Conservation (phyloP, 495 filamentous ascomycete genomes). For the Tirmania nivea region DNA sequence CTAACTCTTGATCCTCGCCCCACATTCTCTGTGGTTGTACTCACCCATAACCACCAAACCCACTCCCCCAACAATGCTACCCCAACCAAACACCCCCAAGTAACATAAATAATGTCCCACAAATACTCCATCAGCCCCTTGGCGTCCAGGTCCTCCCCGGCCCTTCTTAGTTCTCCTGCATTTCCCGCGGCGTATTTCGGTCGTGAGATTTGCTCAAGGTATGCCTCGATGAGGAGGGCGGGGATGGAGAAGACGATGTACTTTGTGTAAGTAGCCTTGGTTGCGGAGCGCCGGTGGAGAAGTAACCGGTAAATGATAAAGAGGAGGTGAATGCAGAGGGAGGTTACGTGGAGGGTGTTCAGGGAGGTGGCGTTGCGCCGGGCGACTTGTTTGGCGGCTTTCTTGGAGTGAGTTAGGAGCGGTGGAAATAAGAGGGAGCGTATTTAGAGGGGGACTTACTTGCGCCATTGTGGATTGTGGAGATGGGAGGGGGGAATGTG, state of each 20-base stretch:
- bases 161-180: slow-evolving; percentile 38
- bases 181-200: slow-evolving; percentile 37
- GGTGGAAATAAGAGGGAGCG: no score
- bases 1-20: no score
- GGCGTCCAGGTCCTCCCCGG: slow-evolving; percentile 75
- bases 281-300: slow-evolving; percentile 41
- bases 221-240: slow-evolving; percentile 54
- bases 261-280: slow-evolving; percentile 21
- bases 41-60: slow-evolving; percentile 27
- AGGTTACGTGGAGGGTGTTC: slow-evolving; percentile 56
- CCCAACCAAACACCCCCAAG: slow-evolving; percentile 30
- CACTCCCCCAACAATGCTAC: slow-evolving; percentile 30
- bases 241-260: slow-evolving; percentile 57
- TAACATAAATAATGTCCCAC: slow-evolving; percentile 77
- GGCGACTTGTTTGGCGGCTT: slow-evolving; percentile 83
- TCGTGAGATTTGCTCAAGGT: slow-evolving; percentile 61
- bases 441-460: no score
- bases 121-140: slow-evolving; percentile 88
- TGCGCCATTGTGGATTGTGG: no score
- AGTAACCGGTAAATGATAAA: slow-evolving; percentile 46
- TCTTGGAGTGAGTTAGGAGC: slow-evolving; percentile 28
- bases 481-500: no score
- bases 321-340: slow-evolving; percentile 42
- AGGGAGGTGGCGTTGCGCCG: slow-evolving; percentile 53
- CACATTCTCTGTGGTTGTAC: no score